Base-by-base conservation (phyloP, 2,329 filamentous ascomycete species). In the Huntiella decipiens region DNA sequence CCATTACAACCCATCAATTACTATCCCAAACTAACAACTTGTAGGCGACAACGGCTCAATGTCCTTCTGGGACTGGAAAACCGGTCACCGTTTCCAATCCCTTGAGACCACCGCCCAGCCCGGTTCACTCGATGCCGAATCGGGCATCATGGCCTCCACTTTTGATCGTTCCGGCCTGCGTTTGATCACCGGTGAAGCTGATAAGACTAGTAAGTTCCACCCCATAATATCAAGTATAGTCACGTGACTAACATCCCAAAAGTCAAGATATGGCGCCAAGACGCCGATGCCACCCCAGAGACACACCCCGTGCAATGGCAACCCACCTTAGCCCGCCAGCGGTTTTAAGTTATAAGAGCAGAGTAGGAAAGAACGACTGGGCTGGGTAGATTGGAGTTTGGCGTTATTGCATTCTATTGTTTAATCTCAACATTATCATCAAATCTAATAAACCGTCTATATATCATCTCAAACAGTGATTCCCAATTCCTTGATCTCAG, bases 11-110 rank as follows among this genome's bases (percentile, higher is more conserved):
- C 4, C 15, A 22, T 12, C 42, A 41, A 39, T 43, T 2, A 16
- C 17, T 12, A 12, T 15, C 11, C 6, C 15, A n/a, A 16, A 44
- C 16, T 33, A 31, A 28, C 32, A 15, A n/a, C 32, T 43, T 47
- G 13, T 43, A 66, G 63, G 79, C 40, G 91, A 98, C 57, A 95
- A 98, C 55, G 91, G 92, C 36, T 92, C 83, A 33, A 91, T 96
- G 68, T 83, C 77, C 53, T 98, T 98, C 67, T 98, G 87, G 82
- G 92, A 98, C 60, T 98, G 91, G 91, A 96, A 96, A 65, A 82
- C 86, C 0, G 91, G 92, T 0, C 77, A 98, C 59, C 73, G 82
- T 41, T 98, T 91, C 66, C 91, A 98, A 63, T 74, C 77, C 6
- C 71, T 88, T 10, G 87, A 98, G 54, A 93, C 84, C 3, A 84